Base-by-base conservation (phyloP, 805 yeast species). In the Candida anglica region DNA sequence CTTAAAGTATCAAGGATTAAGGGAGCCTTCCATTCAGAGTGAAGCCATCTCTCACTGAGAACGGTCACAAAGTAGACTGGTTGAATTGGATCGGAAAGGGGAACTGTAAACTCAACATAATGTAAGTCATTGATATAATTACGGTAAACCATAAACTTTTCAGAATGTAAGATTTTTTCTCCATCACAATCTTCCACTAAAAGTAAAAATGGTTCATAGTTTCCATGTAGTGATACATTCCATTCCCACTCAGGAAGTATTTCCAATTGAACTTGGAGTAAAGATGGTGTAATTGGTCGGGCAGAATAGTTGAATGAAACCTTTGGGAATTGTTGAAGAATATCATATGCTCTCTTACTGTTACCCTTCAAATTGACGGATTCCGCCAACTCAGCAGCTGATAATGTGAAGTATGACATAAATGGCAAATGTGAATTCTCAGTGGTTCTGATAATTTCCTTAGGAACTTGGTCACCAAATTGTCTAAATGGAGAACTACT, bases 401-500 rank as follows among this genome's bases (percentile, higher is more conserved):
- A 73, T 19, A 93, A 58, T 17, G 73, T 69, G 42, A 91, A 73
- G 48, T 86, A 91, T 22, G 82, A 78, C 15, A 70, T 56, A 88
- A 95, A 93, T 0, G 96, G 95, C 40, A 87, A 60, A 43, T 79
- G 79, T 0, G 95, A 82, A 15, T 79, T 73, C 55, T 93, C 98
- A 0, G 87, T 76, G 28, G 80, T 79, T 37, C 70, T 70, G 6
- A 93, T 72, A 3, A 89, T 71, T 36, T 82, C 93, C 0, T 43
- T 37, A 0, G 96, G 93, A 21, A 82, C 85, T n/a, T 58, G 52
- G 0, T 75, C 69, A 3, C 62, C 66, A 51, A 86, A 87, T 51
- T 93, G 98, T 38, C 96, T 68, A 36, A 93, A 73, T 0, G 98
- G 96, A 0, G 95, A 77, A 41, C 77, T 81, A 0, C 91, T 77